phyloP scores from a whole-genome alignment of 805 yeast genomes.

The Starmerella powellii region DNA sequence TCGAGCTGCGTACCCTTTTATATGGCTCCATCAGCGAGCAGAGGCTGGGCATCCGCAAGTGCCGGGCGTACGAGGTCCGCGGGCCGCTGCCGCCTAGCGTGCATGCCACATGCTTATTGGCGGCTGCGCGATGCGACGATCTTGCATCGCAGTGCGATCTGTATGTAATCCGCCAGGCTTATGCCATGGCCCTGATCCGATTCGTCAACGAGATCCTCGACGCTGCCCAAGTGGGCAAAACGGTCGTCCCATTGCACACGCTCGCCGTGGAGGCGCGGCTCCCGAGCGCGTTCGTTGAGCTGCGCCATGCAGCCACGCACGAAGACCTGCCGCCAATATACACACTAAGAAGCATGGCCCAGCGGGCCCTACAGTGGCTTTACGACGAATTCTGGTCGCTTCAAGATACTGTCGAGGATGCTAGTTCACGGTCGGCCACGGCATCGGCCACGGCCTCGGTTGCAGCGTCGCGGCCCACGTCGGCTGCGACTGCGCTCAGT shows the following conservation, averaged over 20 bases:
- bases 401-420: neutral
- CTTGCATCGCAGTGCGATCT: constrained; percentile 18
- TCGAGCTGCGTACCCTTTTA: constrained; percentile 17
- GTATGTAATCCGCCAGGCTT: constrained; percentile 22
- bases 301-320: constrained; percentile 85
- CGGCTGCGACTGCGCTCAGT: too few relatives aligned
- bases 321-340: constrained; percentile 64
- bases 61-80: constrained; percentile 23
- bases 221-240: constrained; percentile 66
- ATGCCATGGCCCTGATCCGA: constrained; percentile 44
- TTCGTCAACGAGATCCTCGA: constrained; percentile 89
- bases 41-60: constrained; percentile 18
- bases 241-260: constrained; percentile 64
- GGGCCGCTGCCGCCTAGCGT: constrained; percentile 23
- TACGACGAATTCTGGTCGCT: constrained; percentile 56
- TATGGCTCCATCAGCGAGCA: constrained; percentile 19
- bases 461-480: too few relatives aligned
- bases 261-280: constrained; percentile 58
- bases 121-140: constrained; percentile 21
- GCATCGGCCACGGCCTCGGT: too few relatives aligned
- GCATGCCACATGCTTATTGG: constrained; percentile 22
- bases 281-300: constrained; percentile 76
- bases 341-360: constrained; percentile 48
- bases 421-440: too few relatives aligned
- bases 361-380: constrained; percentile 64